phyloP scores from a whole-genome alignment of 805 yeast species.

The Cyberlindnera samutprakarnensis region DNA sequence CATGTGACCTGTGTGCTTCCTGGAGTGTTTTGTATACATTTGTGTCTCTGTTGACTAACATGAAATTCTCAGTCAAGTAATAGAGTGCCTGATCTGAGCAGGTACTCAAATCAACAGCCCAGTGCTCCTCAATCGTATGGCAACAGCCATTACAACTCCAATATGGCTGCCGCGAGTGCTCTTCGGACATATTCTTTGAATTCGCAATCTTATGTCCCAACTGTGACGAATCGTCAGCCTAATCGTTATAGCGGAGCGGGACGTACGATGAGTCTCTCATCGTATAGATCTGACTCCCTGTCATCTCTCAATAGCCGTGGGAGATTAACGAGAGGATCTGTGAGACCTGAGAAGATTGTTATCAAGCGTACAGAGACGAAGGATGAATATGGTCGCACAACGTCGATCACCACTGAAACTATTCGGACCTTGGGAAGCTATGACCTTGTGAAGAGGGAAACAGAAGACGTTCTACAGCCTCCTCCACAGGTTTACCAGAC shows the following conservation, averaged over 20 bases:
- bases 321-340: too few relatives aligned
- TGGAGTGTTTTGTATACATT: too few relatives aligned
- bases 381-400: conserved; percentile 45
- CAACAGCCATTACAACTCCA: conserved; percentile 15
- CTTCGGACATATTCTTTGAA: conserved; percentile 20
- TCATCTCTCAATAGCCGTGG: conserved; percentile 4
- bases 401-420: conserved; percentile 47
- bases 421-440: conserved; percentile 40
- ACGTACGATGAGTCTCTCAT: conserved; percentile 5
- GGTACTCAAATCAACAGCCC: conserved; percentile 27
- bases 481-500: conserved; percentile 18
- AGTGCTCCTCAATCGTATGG: not conserved
- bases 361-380: conserved; percentile 44
- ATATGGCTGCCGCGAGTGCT: conserved; percentile 18
- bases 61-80: conserved; percentile 2
- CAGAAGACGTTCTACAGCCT: conserved; percentile 25
- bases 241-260: not conserved
- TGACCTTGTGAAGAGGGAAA: conserved; percentile 42
- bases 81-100: conserved; percentile 29
- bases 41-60: not conserved
- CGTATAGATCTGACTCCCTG: conserved; percentile 10
- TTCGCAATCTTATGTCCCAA: conserved; percentile 7
- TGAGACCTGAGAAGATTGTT: conserved; percentile 22
- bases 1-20: too few relatives aligned
- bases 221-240: not conserved